Evolutionary conservation across 2,329 filamentous ascomycete genomes (phyloP), one percentile per base, ranked within the genome.

Genomic region (Fusarium tuaranense): DNA sequence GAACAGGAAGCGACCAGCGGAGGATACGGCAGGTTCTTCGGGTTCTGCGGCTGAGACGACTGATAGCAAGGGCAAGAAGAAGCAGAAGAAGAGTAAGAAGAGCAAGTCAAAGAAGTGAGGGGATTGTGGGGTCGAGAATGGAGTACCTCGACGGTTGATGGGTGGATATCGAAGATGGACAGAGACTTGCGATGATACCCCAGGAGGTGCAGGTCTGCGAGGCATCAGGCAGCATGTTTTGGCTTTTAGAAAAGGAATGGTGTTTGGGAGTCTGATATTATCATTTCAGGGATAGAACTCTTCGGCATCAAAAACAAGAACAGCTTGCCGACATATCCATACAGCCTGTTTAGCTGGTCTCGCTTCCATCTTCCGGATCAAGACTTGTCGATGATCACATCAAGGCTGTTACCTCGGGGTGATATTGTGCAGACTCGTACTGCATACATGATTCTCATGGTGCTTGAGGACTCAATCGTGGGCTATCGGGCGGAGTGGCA

Each of bases 1-100:
- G 71, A 86, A 87, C 46, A 73, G 77, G 78, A 86, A 89, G 78
- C 82, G 86, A 55, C 80, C 82, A 3, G 83, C 82, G 1, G 82
- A 82, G 32, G 83, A 83, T 10, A 76, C 79, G 5, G 69, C 79
- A 46, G 75, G 74, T 39, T 71, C 79, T 2, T 66, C 78, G 5
- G 66, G 68, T 20, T 72, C 78, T 38, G 58, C 57, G 13, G 60
- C 70, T n/a, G 73, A 66, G 6, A 58, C 62, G 27, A 69, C 77
- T 41, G 76, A 70, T 5, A 61, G 69, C 48, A 81, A 80, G 70
- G 77, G 70, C 68, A 82, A 80, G 65, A 80, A 80, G 76, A 81
- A 79, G 48, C 82, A 82, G 67, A 83, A 82, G 63, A 78, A 80
- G 74, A 76, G 68, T 48, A 81, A 82, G 72, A 81, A 81, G 69